A percentile compares a stretch with the other conserved stretches of the same genome.
Evolutionary conservation across 1,139 yeast genomes (phyloP).

Genomic region (Oligophagozyma castellii): DNA sequence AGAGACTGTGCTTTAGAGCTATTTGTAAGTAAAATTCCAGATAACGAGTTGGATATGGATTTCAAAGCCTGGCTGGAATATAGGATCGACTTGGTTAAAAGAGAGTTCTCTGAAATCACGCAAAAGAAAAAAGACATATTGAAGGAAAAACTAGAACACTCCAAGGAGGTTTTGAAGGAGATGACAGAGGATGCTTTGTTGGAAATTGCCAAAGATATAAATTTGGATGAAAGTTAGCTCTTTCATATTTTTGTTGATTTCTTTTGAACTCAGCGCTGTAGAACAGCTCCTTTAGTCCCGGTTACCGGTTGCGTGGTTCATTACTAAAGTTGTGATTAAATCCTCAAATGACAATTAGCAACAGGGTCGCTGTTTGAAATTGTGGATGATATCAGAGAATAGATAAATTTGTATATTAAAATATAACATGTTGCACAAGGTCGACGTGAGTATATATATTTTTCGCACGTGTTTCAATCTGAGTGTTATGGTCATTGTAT

Average conservation of each 20-base stretch:
- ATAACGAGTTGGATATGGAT: slow-evolving; percentile 53
- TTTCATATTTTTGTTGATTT: not conserved
- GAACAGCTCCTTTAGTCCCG: not conserved
- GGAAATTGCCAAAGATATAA: slow-evolving; percentile 11
- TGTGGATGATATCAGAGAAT: no score
- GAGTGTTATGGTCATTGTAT: no score
- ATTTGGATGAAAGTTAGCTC: slow-evolving; percentile 2
- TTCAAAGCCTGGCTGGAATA: slow-evolving; percentile 51
- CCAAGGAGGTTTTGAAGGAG: slow-evolving; percentile 6
- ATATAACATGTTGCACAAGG: no score
- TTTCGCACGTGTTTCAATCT: no score
- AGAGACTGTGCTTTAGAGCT: slow-evolving; percentile 47
- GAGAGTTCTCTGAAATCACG: slow-evolving; percentile 31
- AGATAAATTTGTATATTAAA: no score
- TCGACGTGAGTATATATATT: no score
- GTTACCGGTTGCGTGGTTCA: no score
- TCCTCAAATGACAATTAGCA: no score
- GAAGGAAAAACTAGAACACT: slow-evolving; percentile 9
- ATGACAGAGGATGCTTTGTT: slow-evolving; percentile 11
- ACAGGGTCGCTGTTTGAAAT: no score
- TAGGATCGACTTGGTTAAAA: slow-evolving; percentile 32
- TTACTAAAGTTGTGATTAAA: no score
- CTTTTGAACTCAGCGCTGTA: not conserved
- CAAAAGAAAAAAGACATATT: slow-evolving; percentile 30
- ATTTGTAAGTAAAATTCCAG: slow-evolving; percentile 58